Conservation (phyloP, 306 rosid genomes). For the Datisca glomerata region DNA sequence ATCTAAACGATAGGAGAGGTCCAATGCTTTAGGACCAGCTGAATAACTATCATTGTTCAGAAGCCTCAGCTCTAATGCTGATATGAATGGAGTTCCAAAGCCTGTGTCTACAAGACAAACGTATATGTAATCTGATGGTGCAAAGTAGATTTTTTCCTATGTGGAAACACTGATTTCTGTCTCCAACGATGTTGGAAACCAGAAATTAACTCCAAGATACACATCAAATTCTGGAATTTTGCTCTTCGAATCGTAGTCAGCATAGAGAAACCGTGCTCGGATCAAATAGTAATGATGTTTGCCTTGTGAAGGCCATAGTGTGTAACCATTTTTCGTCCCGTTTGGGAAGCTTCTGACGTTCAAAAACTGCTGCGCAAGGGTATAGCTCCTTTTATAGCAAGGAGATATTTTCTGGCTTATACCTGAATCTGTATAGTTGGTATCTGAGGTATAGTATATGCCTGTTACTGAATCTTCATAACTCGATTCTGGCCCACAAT, state of each 20-base stretch:
- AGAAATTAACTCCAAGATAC: slow-evolving; percentile 14
- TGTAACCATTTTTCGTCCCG: slow-evolving; percentile 17
- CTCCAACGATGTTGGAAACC: slow-evolving; percentile 9
- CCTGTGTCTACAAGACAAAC: slow-evolving; percentile 13
- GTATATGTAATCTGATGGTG: slow-evolving; percentile 2
- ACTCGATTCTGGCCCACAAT: neutral
- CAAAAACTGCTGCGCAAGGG: slow-evolving; percentile 5
- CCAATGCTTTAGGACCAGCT: slow-evolving; percentile 9
- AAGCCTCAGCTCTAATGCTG: slow-evolving; percentile 21
- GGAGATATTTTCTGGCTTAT: neutral
- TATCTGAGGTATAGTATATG: neutral
- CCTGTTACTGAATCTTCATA: neutral
- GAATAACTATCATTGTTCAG: slow-evolving; percentile 7
- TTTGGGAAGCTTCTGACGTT: slow-evolving; percentile 16
- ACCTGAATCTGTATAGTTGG: slow-evolving; percentile 9
- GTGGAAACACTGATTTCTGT: neutral
- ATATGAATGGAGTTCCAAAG: slow-evolving; percentile 13
- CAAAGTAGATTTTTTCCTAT: slow-evolving; percentile 18
- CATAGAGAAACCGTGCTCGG: slow-evolving; percentile 18
- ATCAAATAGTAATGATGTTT: slow-evolving; percentile 15
- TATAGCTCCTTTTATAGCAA: no score
- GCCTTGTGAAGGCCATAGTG: slow-evolving; percentile 5
- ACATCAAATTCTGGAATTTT: slow-evolving; percentile 11
- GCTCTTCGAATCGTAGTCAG: slow-evolving; percentile 9
- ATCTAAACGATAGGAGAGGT: no score